These are phyloP conservation scores for Sclerotinia spermophila DNA, from an alignment of 2,329 filamentous ascomycete genomes.

Conservation along the genomic window DNA sequence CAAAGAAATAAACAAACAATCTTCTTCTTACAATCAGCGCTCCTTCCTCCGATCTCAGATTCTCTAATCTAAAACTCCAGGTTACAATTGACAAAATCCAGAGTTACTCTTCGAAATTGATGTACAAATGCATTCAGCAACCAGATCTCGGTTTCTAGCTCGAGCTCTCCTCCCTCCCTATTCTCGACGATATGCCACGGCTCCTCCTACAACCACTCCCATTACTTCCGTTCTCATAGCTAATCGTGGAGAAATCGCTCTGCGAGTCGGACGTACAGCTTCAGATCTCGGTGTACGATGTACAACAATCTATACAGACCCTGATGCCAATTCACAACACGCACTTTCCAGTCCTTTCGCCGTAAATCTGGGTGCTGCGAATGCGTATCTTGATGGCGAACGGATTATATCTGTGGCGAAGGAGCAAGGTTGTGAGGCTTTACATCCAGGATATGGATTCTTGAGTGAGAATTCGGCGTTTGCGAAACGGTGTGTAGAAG, in stretches of 20 bases:
- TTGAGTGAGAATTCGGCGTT: conserved; percentile 91
- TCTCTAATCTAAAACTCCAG: neutral
- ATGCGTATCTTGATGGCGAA: conserved; percentile 89
- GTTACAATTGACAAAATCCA: neutral
- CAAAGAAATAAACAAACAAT: neutral
- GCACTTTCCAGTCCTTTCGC: conserved; percentile 79
- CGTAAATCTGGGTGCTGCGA: conserved; percentile 76
- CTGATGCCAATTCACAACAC: conserved; percentile 84
- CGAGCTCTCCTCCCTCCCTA: conserved; percentile 29
- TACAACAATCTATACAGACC: conserved; percentile 92
- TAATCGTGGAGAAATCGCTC: conserved; percentile 93
- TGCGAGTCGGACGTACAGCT: conserved; percentile 88
- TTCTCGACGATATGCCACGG: conserved; percentile 24
- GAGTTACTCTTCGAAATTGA: neutral
- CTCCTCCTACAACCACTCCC: conserved; percentile 39
- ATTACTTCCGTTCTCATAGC: conserved; percentile 86
- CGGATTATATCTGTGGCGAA: conserved; percentile 87
- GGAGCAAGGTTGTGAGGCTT: conserved; percentile 78
- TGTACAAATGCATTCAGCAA: conserved; percentile 31
- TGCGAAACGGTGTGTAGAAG: conserved; percentile 80
- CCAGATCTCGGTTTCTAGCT: conserved; percentile 32
- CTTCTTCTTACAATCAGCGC: neutral
- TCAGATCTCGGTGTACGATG: conserved; percentile 84
- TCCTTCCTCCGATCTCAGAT: neutral
- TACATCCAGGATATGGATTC: conserved; percentile 96